These are phyloP conservation scores for Ascochyta pisi DNA, from an alignment of 2,329 filamentous ascomycete species.

Conservation along the genomic window DNA sequence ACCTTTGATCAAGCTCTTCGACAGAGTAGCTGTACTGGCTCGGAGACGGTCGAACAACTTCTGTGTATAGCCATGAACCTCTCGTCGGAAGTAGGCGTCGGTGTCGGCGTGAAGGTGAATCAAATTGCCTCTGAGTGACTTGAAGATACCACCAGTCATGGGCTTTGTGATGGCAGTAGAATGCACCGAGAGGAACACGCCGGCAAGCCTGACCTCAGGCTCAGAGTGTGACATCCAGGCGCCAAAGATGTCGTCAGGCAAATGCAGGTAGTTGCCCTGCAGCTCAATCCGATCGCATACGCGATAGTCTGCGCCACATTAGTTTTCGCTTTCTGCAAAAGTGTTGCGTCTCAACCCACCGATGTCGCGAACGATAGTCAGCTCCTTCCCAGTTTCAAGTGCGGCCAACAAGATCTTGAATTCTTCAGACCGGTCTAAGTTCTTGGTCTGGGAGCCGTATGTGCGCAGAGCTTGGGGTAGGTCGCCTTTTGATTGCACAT, in stretches of 20 bases:
- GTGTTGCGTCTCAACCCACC: conserved; percentile 30
- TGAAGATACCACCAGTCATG: conserved; percentile 68
- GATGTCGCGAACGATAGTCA: conserved; percentile 53
- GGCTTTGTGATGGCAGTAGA: conserved; percentile 78
- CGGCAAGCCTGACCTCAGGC: conserved; percentile 72
- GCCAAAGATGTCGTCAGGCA: conserved; percentile 56
- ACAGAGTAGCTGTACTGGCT: conserved; percentile 43
- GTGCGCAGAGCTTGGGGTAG: conserved; percentile 25
- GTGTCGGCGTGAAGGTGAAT: conserved; percentile 79
- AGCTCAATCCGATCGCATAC: conserved; percentile 34
- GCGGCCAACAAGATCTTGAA: conserved; percentile 49
- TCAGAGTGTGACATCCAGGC: conserved; percentile 47
- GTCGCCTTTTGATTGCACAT: conserved; percentile 29
- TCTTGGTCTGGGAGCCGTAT: conserved; percentile 11
- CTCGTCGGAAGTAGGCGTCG: conserved; percentile 84
- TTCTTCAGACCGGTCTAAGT: conserved; percentile 31
- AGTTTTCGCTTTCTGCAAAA: background rate
- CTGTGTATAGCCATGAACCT: conserved; percentile 76
- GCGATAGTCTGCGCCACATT: conserved; percentile 30
- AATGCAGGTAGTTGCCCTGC: conserved; percentile 56
- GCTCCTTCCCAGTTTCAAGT: conserved; percentile 55
- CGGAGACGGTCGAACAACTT: conserved; percentile 76
- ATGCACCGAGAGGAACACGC: conserved; percentile 78
- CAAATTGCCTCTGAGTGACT: conserved; percentile 69
- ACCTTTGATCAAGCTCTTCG: conserved; percentile 26